These are phyloP conservation scores for Podospora pseudoanserina DNA, from an alignment of 495 filamentous ascomycete genomes.

Conservation along the genomic window DNA sequence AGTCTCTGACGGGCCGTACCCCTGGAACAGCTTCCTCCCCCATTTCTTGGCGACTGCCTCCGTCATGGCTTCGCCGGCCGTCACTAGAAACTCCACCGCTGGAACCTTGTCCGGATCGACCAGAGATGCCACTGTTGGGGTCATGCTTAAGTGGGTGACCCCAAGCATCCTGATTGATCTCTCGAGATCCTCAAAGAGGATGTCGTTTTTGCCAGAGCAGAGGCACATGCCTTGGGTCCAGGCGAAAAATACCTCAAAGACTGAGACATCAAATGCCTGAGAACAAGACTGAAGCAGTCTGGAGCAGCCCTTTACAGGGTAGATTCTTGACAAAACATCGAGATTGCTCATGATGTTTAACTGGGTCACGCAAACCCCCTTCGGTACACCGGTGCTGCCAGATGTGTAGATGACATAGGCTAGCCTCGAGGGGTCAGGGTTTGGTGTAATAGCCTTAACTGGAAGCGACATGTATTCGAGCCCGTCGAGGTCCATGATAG, in stretches of 20 bases:
- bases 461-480: conserved; percentile 21
- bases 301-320: conserved; percentile 47
- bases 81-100: conserved; percentile 61
- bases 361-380: conserved; percentile 67
- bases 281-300: conserved; percentile 69
- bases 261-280: conserved; percentile 71
- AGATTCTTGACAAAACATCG: conserved; percentile 53
- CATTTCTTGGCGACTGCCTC: conserved; percentile 61
- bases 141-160: conserved; percentile 74
- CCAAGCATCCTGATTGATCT: conserved; percentile 50
- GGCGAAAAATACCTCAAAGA: conserved; percentile 78
- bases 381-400: conserved; percentile 63
- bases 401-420: conserved; percentile 65
- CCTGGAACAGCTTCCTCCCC: conserved; percentile 65
- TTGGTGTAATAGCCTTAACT: conserved; percentile 33
- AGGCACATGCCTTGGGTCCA: conserved; percentile 71
- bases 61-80: conserved; percentile 67
- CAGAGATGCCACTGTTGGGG: conserved; percentile 69
- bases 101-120: conserved; percentile 61
- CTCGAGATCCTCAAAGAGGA: conserved; percentile 62
- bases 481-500: conserved; percentile 36
- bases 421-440: conserved; percentile 33
- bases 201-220: conserved; percentile 63
- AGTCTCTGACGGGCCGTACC: conserved; percentile 69
- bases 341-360: conserved; percentile 67